Evolutionary conservation across 2,329 filamentous ascomycete species (phyloP), one percentile per base, ranked within the genome.

Genomic region (Fusarium sp.): DNA sequence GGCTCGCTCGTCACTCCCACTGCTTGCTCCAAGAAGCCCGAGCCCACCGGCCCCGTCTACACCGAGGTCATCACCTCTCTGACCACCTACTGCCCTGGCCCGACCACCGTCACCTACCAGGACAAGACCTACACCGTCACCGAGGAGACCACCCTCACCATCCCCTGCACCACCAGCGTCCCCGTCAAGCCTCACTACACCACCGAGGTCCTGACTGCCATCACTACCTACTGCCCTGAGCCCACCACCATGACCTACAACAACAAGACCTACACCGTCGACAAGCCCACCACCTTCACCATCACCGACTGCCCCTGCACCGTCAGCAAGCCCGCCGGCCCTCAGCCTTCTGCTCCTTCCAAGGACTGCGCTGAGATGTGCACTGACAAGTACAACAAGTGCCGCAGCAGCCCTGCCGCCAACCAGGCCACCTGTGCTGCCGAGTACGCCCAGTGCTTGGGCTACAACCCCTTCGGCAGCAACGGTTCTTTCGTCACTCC

Each of bases 221-320:
- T 88, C 84, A 90, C 87, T 82, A 94, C 91, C 78, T 93, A 86
- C 88, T 94, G 92, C 89, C 90, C 92, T 18, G 84, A 78, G 72
- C 80, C 91, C 70, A 93, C 91, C 74, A 81, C 84, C 73, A 81
- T 93, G 80, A 88, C 87, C 78, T 85, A 91, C 83, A 79, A 79
- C 79, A 81, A 79, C 66, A 69, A 70, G 66, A 69, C 66, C 47
- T 61, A 66, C 56, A 66, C 66, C 37, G 66, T 69, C 30, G 66
- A 61, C 31, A 31, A 68, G 66, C 65, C 66, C 16, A 37, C 52
- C 47, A 69, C 66, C 18, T 31, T 66, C 15, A 66, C 61, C 13
- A 51, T 69, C 51, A 70, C 66, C 23, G 66, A 68, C 60, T 68
- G 66, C 41, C 66, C 53, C 44, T 69, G 53, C 65, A 69, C 66